Percentiles rank a stretch among this genome's conserved stretches.
These are phyloP conservation scores for Geranium brycei DNA, from an alignment of 345 rosid genomes.

Conservation along the genomic window DNA sequence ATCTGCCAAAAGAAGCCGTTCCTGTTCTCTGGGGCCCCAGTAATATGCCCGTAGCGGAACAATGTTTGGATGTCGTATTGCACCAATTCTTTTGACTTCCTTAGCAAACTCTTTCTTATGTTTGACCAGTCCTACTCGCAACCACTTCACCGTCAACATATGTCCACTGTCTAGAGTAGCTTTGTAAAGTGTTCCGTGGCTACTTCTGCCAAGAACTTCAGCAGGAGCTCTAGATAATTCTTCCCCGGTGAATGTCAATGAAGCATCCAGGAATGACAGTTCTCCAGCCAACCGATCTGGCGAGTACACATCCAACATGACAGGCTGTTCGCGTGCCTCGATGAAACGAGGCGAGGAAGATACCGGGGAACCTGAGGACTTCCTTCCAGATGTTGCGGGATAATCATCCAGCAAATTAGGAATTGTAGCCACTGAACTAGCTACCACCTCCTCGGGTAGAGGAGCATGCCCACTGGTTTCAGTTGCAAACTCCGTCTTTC, in stretches of 20 bases:
- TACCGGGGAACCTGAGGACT: conserved; percentile 63
- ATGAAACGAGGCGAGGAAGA: conserved; percentile 64
- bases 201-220: conserved; percentile 96
- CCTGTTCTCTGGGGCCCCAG: conserved; percentile 95
- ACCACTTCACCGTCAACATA: conserved; percentile 86
- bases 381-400: conserved; percentile 54
- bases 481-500: conserved; percentile 34
- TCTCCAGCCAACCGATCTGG: conserved; percentile 95
- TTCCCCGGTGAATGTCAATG: conserved; percentile 70
- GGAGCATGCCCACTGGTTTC: conserved; percentile 49
- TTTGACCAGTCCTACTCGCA: conserved; percentile 83
- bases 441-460: conserved; percentile 17
- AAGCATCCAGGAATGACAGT: conserved; percentile 61
- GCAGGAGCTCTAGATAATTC: conserved; percentile 94
- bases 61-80: conserved; percentile 55
- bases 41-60: conserved; percentile 81
- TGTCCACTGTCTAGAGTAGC: conserved; percentile 76
- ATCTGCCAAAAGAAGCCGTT: conserved; percentile 79
- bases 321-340: conserved; percentile 51
- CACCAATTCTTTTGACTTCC: conserved; percentile 78
- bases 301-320: conserved; percentile 67
- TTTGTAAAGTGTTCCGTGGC: conserved; percentile 86
- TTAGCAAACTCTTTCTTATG: conserved; percentile 80
- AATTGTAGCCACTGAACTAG: conserved; percentile 9
- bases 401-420: conserved; percentile 48